phyloP scores from a whole-genome alignment of 805 yeast species.

The Kluyveromyces siamensis region DNA sequence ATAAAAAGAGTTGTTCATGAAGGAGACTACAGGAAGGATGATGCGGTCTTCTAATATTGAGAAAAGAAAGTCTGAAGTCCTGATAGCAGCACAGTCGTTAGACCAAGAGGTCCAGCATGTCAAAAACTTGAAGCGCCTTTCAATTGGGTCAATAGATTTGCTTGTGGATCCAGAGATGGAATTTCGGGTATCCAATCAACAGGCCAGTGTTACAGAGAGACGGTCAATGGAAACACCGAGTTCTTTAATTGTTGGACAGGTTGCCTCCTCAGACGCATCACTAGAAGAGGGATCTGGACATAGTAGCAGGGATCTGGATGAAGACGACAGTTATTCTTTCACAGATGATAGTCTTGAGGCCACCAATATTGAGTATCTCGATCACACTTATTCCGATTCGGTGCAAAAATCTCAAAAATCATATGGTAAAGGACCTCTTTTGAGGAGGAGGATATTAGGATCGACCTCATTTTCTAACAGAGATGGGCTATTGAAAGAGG shows the following conservation, averaged over 20 bases:
- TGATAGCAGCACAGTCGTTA: constrained; percentile 65
- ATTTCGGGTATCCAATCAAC: constrained; percentile 20
- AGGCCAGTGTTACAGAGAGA: background rate
- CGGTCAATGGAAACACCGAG: constrained; percentile 2
- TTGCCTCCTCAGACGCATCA: constrained; percentile 2
- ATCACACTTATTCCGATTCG: background rate
- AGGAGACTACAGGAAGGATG: background rate
- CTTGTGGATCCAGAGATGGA: constrained; percentile 67
- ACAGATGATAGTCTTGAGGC: constrained; percentile 20
- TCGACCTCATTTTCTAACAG: background rate
- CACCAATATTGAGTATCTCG: constrained; percentile 23
- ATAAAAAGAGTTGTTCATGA: background rate
- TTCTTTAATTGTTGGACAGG: constrained; percentile 2
- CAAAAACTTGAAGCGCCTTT: constrained; percentile 61
- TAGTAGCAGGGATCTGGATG: constrained; percentile 3
- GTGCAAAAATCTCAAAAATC: background rate
- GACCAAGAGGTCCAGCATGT: constrained; percentile 69
- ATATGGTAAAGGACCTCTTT: constrained; percentile 4
- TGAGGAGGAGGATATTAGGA: background rate
- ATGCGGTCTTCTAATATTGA: constrained; percentile 7
- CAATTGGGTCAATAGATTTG: constrained; percentile 50
- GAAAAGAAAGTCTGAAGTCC: constrained; percentile 36
- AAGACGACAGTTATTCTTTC: constrained; percentile 7
- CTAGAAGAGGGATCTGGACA: constrained; percentile 1
- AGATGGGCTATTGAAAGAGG: background rate